phyloP scores from a whole-genome alignment of 768 basidiomycete genomes.

The Lactarius trivialis region DNA sequence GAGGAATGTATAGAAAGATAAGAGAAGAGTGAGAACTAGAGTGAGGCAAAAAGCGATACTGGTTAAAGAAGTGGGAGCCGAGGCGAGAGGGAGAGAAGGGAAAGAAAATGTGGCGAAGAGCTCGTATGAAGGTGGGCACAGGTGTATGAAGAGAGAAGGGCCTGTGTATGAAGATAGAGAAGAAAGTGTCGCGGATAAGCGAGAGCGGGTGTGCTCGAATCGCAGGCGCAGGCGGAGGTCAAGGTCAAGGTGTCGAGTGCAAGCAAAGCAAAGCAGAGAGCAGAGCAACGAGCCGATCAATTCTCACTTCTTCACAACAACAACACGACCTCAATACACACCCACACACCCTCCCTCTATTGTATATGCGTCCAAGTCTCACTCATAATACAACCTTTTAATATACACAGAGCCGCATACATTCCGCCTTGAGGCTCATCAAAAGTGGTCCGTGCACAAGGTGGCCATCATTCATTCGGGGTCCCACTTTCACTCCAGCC shows the following conservation, averaged over 20 bases:
- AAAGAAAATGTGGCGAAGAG: constrained; percentile 13
- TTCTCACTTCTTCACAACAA: not conserved
- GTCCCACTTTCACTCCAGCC: constrained; percentile 5
- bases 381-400: not conserved
- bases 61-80: constrained; percentile 13
- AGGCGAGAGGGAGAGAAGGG: constrained; percentile 8
- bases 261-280: not conserved
- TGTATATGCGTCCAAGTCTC: not conserved
- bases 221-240: constrained; percentile 8
- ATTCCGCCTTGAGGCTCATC: not conserved
- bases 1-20: constrained; percentile 27
- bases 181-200: constrained; percentile 19
- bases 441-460: constrained; percentile 11
- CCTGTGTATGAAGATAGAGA: constrained; percentile 3
- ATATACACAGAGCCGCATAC: not conserved
- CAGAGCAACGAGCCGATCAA: not conserved
- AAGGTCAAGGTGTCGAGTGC: constrained; percentile 1
- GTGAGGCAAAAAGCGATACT: constrained; percentile 28
- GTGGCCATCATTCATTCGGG: constrained; percentile 5
- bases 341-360: not conserved
- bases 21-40: constrained; percentile 30
- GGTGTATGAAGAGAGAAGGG: constrained; percentile 9
- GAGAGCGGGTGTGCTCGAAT: constrained; percentile 17
- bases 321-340: constrained; percentile 7
- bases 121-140: constrained; percentile 15